These are phyloP conservation scores for Trichoderma sp. DNA, from an alignment of 2,329 filamentous ascomycete genomes.

Conservation along the genomic window DNA sequence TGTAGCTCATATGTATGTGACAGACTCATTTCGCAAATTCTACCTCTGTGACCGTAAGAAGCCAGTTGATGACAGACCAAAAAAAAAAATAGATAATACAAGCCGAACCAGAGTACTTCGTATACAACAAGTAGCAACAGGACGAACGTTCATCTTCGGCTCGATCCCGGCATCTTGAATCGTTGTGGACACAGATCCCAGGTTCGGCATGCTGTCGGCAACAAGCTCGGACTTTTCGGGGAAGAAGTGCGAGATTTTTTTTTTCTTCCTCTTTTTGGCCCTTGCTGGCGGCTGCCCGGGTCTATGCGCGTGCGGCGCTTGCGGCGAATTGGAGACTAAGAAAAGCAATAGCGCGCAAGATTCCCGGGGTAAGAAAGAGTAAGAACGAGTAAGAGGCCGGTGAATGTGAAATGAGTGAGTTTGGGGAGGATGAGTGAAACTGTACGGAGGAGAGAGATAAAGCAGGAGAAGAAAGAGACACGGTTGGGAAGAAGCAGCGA, in stretches of 20 bases:
- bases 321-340: not conserved
- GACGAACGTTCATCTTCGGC: not conserved
- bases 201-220: not conserved
- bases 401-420: not conserved
- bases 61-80: too few relatives aligned
- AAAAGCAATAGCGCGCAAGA: not conserved
- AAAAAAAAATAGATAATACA: not conserved
- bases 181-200: not conserved
- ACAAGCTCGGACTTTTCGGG: conserved; percentile 10
- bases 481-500: not conserved
- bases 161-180: not conserved
- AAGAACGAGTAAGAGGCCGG: not conserved
- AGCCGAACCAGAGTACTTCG: too few relatives aligned
- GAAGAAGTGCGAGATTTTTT: not conserved
- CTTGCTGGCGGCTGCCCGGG: not conserved
- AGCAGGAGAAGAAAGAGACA: too few relatives aligned
- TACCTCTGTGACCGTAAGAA: not conserved
- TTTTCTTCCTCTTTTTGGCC: not conserved
- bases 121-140: not conserved
- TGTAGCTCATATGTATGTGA: not conserved
- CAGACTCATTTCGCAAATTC: not conserved
- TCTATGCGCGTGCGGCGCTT: conserved; percentile 8
- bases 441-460: not conserved
- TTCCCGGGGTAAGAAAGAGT: not conserved
- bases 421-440: not conserved